Evolutionary conservation across 1,284 basidiomycete genomes (phyloP), one percentile per base, ranked within the genome.

Genomic region (Malassezia globosa): DNA sequence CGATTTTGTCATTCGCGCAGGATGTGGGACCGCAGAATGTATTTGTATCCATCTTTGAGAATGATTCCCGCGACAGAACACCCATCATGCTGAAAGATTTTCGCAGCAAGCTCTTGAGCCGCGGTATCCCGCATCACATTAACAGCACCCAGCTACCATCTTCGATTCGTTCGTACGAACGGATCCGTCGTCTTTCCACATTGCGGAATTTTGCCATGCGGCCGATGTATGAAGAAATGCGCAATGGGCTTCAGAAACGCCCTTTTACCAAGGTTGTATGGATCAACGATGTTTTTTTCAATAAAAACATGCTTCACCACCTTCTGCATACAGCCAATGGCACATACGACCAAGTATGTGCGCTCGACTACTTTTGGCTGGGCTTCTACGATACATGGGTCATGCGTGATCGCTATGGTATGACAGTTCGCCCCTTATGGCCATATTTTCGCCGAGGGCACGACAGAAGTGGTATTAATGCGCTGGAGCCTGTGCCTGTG

Each of bases 21-120:
- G 46, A 46, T 1, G 72, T 80, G 27, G 79, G 79, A 7, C 54
- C 68, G 3, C 72, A 75, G 37, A 78, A 79, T 41, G 76, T 77
- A 14, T 80, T 75, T 55, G 73, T 81, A 5, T 80, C 78, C n/a
- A 72, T 80, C 44, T 74, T 79, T 58, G 79, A 80, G 63, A 78
- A 76, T 43, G 73, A 78, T 57, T 78, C 77, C 26, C 38, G 51
- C 26, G 79, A 80, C 58, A 54, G 55, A 1, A 76, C 77, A 1
- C 73, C 75, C 7, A 54, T 63, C 4, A 66, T 77, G 40, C 73
- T 79, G 1, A 55, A 63, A 37, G 58, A 64, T 3, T 72, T 78
- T 37, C 69, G 73, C 22, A 42, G 33, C 0, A 60, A 65, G 14
- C 69, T 79, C 10, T 58, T 26, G 5, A 39, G 5, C n/a, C 26